phyloP scores from a whole-genome alignment of 1,139 yeast genomes.

The Protomyces arabidopsidicola region DNA sequence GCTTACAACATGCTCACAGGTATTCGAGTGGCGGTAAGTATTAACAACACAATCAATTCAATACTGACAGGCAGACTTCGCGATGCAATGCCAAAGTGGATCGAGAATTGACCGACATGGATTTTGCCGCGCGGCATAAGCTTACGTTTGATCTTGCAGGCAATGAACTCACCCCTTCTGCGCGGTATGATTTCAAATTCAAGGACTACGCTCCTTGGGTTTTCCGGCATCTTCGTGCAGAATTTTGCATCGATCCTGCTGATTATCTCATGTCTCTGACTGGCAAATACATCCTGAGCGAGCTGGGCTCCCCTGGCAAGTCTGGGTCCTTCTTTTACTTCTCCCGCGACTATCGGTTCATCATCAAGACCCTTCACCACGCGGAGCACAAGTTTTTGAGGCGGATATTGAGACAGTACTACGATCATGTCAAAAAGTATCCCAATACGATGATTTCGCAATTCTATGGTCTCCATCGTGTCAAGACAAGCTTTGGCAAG shows the following conservation, averaged over 20 bases:
- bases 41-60: background rate
- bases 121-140: constrained; percentile 68
- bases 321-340: constrained; percentile 94
- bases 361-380: constrained; percentile 92
- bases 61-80: constrained; percentile 53
- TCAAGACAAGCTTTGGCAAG: constrained; percentile 79
- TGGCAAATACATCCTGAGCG: constrained; percentile 85
- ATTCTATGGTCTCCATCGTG: constrained; percentile 90
- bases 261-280: constrained; percentile 90
- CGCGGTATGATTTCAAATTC: constrained; percentile 92
- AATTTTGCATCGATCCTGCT: constrained; percentile 89
- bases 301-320: constrained; percentile 93
- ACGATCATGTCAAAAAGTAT: constrained; percentile 70
- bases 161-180: constrained; percentile 82
- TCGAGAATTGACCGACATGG: constrained; percentile 63
- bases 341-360: constrained; percentile 86
- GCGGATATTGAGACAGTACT: constrained; percentile 68
- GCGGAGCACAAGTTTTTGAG: constrained; percentile 84
- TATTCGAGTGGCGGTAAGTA: constrained; percentile 59
- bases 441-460: constrained; percentile 89
- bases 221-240: constrained; percentile 71
- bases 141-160: constrained; percentile 84
- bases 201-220: constrained; percentile 96
- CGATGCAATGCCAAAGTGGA: constrained; percentile 78
- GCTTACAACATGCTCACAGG: constrained; percentile 98